Evolutionary conservation across 768 basidiomycete genomes (phyloP).

Genomic region (Leucocoprinus birnbaumii): DNA sequence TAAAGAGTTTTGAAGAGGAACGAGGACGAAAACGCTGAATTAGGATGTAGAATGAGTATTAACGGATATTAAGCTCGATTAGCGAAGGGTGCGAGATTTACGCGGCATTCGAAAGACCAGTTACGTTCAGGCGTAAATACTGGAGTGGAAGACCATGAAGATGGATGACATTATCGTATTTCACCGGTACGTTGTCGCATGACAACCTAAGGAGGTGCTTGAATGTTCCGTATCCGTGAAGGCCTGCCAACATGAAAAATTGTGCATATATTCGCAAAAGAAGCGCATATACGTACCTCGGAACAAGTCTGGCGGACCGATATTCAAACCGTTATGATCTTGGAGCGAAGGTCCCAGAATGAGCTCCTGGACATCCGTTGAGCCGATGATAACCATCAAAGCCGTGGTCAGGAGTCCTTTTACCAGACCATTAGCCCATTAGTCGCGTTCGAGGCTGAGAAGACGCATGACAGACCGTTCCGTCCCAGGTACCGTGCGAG

Average conservation of each 20-base stretch:
- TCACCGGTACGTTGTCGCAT: background rate
- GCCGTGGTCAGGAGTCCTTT: conserved; percentile 41
- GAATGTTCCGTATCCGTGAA: conserved; percentile 3
- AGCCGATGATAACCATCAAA: conserved; percentile 42
- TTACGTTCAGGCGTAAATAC: conserved; percentile 24
- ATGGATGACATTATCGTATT: conserved; percentile 1
- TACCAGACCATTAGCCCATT: conserved; percentile 43
- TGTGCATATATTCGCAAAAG: background rate
- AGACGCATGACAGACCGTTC: conserved; percentile 35
- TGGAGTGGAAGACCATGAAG: conserved; percentile 4
- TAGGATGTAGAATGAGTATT: background rate
- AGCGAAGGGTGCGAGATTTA: conserved; percentile 19
- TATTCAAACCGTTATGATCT: conserved; percentile 46
- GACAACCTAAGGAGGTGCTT: background rate
- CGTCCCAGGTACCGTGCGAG: conserved; percentile 39
- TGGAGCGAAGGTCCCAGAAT: conserved; percentile 44
- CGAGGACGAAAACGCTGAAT: conserved; percentile 53
- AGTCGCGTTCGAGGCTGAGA: background rate
- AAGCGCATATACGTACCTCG: background rate
- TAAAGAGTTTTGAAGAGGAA: conserved; percentile 53
- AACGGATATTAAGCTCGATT: background rate
- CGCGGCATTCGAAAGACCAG: conserved; percentile 63
- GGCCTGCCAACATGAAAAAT: background rate
- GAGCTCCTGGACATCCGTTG: conserved; percentile 46
- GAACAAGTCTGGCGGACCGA: conserved; percentile 32